phyloP scores from a whole-genome alignment of 164 flowering plant genomes.

The Tetracentron sinense region DNA sequence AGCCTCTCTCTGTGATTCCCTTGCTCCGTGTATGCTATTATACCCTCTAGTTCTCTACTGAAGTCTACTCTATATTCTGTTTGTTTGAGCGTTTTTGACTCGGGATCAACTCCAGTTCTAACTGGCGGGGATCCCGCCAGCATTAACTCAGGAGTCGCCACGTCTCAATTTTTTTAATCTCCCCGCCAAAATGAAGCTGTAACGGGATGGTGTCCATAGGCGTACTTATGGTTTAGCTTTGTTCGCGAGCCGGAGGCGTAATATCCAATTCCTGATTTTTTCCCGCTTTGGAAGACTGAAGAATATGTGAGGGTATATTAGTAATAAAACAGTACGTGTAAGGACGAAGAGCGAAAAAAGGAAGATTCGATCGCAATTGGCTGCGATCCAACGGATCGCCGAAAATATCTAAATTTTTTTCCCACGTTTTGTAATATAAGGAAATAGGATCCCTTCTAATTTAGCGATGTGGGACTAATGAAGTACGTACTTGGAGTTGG shows the following conservation, averaged over 20 bases:
- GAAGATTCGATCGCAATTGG: background rate
- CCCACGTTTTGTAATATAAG: background rate
- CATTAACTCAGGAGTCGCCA: no score
- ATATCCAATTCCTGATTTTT: background rate
- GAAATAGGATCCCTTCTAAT: no score
- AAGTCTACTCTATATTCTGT: background rate
- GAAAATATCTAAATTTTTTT: background rate
- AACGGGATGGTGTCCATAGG: background rate
- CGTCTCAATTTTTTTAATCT: no score
- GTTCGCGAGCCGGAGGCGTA: no score
- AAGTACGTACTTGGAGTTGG: background rate
- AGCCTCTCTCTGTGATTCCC: background rate
- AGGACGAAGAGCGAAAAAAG: background rate
- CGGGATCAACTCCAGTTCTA: no score
- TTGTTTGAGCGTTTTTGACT: background rate
- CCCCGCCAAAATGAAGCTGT: no score
- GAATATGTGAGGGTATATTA: background rate
- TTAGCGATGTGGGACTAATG: constrained; percentile 1
- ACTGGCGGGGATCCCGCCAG: no score
- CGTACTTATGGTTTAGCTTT: background rate
- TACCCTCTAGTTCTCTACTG: background rate
- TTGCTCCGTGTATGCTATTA: no score
- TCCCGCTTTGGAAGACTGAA: background rate
- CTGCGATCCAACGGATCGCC: background rate
- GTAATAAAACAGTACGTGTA: background rate